phyloP scores from a whole-genome alignment of 2,329 filamentous ascomycete genomes.

The Cryphonectria naterciae region DNA sequence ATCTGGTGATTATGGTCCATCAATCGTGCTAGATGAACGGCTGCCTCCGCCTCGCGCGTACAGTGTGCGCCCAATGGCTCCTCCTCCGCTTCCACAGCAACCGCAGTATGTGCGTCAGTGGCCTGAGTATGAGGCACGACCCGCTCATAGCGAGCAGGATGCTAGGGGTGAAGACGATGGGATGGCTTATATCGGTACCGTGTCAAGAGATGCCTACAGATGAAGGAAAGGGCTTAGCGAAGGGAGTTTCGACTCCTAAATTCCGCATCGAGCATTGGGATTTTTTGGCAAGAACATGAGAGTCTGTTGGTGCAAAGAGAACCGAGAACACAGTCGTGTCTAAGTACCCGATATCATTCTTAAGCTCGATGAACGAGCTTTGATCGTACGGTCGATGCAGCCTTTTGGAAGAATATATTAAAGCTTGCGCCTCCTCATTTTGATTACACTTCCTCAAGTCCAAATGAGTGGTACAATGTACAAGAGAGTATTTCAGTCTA shows the following conservation, averaged over 20 bases:
- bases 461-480: neutral
- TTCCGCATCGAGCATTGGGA: neutral
- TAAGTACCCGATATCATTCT: neutral
- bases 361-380: neutral
- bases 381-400: neutral
- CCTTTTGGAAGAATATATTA: neutral
- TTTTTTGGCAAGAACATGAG: no score
- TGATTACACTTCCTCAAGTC: neutral
- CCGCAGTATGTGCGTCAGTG: constrained; percentile 27
- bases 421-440: neutral
- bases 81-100: constrained; percentile 29
- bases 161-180: constrained; percentile 40
- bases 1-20: constrained; percentile 53
- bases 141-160: constrained; percentile 18
- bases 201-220: constrained; percentile 25
- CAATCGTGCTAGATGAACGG: constrained; percentile 40
- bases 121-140: constrained; percentile 25
- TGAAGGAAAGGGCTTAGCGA: constrained; percentile 1
- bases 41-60: constrained; percentile 36
- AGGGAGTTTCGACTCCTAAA: neutral
- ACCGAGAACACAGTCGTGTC: neutral
- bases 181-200: constrained; percentile 32
- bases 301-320: neutral
- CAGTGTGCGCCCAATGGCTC: constrained; percentile 43
- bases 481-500: neutral